Base-by-base conservation (phyloP, 1,284 basidiomycete species). In the Omphalotus olearius region DNA sequence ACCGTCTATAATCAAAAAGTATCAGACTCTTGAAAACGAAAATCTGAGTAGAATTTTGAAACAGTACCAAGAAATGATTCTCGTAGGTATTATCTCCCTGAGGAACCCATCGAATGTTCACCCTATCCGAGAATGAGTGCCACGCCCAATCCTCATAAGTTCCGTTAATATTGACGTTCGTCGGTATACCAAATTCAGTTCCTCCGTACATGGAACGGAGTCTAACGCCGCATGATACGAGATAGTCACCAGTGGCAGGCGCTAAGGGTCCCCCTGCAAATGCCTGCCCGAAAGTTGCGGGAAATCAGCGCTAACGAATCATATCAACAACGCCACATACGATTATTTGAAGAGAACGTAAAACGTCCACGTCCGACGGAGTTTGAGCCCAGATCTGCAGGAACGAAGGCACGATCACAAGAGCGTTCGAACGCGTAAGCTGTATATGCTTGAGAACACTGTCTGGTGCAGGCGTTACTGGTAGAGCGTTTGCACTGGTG, bases 351-450 rank as follows among this genome's bases (percentile, higher is more conserved):
- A 69, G 50, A 6, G 42, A 59, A 40, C 23, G 23, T 41, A 53
- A 45, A n/a, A 66, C 56, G 6, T 63, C 60, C 4, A 72, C 57
- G 25, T 59, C 56, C 10, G 61, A 57, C 2, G 53, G 28, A 20
- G 60, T 60, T 52, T 65, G 62, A 3, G 63, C 60, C 69, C 69
- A 70, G 7, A 66, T 54, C 39, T 69, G 62, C 17, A 73, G 52
- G 10, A 71, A 55, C 13, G 66, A 52, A 0, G 71, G 70, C 11
- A 71, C 64, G 18, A 58, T 61, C 0, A 68, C 56, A 17, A 69
- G 51, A 7, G 58, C 58, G 35, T 66, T 67, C 2, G 56, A 63
- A 5, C 58, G 57, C 3, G 64, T 64, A 6, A 60, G 55, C n/a
- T 53, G 53, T 0, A 58, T 55, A 48, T 69, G 66, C 6, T 68